These are phyloP conservation scores for Papiliotrema terrestris DNA, from an alignment of 1,284 basidiomycete genomes.

Conservation along the genomic window DNA sequence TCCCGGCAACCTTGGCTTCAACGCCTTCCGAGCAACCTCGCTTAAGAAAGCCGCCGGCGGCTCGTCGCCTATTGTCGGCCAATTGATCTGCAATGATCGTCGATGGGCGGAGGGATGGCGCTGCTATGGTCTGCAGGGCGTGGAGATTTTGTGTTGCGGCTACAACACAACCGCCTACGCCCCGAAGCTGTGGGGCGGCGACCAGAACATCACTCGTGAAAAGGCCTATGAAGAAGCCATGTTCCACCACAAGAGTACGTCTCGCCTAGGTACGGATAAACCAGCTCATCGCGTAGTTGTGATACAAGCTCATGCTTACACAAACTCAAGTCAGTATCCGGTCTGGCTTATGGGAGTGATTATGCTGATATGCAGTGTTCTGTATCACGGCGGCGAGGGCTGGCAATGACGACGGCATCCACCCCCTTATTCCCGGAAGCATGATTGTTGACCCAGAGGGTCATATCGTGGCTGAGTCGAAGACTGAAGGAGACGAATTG, in stretches of 20 bases:
- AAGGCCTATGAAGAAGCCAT: slow-evolving; percentile 35
- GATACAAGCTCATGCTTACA: slow-evolving; percentile 36
- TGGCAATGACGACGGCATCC: slow-evolving; percentile 31
- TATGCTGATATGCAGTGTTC: slow-evolving; percentile 18
- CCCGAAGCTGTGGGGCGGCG: slow-evolving; percentile 36
- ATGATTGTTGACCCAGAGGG: slow-evolving; percentile 41
- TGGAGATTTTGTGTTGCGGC: slow-evolving; percentile 37
- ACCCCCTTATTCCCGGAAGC: slow-evolving; percentile 32
- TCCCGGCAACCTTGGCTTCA: slow-evolving; percentile 17
- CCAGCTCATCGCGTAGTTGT: slow-evolving; percentile 13
- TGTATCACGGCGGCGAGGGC: slow-evolving; percentile 33
- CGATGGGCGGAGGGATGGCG: slow-evolving; percentile 42
- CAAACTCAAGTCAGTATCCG: slow-evolving; percentile 35
- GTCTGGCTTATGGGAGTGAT: neutral
- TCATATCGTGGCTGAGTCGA: slow-evolving; percentile 37
- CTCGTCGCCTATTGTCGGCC: slow-evolving; percentile 30
- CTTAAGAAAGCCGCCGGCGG: slow-evolving; percentile 19
- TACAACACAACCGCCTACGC: slow-evolving; percentile 42
- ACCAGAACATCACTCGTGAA: slow-evolving; percentile 28
- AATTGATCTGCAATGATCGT: slow-evolving; percentile 39
- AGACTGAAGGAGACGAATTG: slow-evolving; percentile 38
- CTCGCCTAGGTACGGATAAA: neutral
- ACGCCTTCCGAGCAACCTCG: slow-evolving; percentile 29
- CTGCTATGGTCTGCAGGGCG: slow-evolving; percentile 35
- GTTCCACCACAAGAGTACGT: slow-evolving; percentile 39